Percentiles rank a stretch among this genome's conserved stretches.
Evolutionary conservation across 192 early-diverging fungal species (phyloP).

Genomic region (Entomortierella beljakovae): DNA sequence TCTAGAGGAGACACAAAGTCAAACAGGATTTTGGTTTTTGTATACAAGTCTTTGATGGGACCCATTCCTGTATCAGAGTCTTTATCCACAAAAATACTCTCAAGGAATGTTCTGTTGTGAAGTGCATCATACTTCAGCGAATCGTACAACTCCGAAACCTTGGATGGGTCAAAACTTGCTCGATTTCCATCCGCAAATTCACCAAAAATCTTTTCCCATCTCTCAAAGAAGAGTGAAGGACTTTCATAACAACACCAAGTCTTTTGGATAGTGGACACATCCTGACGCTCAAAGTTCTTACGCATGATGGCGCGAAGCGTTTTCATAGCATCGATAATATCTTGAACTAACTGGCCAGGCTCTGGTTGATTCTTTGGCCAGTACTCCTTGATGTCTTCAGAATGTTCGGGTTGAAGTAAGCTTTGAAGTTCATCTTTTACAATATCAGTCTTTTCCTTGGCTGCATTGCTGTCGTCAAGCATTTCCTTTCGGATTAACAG

Average conservation of each 20-base stretch:
- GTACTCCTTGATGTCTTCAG: constrained; percentile 33
- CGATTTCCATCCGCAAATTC: constrained; percentile 77
- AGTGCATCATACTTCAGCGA: constrained; percentile 97
- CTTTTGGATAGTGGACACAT: constrained; percentile 71
- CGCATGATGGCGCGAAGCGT: constrained; percentile 80
- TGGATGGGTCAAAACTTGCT: constrained; percentile 79
- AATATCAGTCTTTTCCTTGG: constrained; percentile 92
- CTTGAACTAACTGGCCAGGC: constrained; percentile 65
- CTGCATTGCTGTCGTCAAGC: constrained; percentile 94
- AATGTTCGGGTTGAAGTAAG: constrained; percentile 55
- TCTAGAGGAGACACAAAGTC: constrained; percentile 94
- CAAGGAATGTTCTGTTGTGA: constrained; percentile 92
- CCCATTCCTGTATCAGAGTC: constrained; percentile 18
- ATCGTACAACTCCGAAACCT: constrained; percentile 94
- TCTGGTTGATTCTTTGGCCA: constrained; percentile 59
- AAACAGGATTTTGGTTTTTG: constrained; percentile 86
- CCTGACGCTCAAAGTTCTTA: constrained; percentile 74
- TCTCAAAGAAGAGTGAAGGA: constrained; percentile 87
- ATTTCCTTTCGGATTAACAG: constrained; percentile 87
- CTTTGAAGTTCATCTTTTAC: constrained; percentile 80
- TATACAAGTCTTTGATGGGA: constrained; percentile 75
- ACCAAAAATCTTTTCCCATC: constrained; percentile 96
- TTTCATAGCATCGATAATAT: constrained; percentile 77
- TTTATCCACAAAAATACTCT: constrained; percentile 72
- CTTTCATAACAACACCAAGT: constrained; percentile 95